These are phyloP conservation scores for Scytalidium sp. DNA, from an alignment of 2,329 filamentous ascomycete species.

Conservation along the genomic window DNA sequence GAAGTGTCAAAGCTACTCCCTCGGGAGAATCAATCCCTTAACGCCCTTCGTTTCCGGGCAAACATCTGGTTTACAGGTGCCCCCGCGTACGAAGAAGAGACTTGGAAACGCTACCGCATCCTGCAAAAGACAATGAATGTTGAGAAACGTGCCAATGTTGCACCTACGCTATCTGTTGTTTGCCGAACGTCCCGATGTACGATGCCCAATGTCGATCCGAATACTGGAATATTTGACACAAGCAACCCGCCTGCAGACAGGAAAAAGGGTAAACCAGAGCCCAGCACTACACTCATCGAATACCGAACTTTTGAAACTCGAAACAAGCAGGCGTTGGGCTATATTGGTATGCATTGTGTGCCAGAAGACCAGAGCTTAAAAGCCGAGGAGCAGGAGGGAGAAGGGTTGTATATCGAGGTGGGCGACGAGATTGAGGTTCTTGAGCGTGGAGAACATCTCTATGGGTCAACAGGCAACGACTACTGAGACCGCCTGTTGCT, in stretches of 20 bases:
- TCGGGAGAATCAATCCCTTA: background rate
- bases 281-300: background rate
- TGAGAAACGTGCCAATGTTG: background rate
- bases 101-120: conserved; percentile 56
- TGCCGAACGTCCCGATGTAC: conserved; percentile 69
- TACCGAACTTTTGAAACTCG: background rate
- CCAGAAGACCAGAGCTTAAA: background rate
- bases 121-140: conserved; percentile 33
- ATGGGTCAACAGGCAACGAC: conserved; percentile 1
- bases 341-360: background rate
- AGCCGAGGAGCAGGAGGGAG: background rate
- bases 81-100: conserved; percentile 65
- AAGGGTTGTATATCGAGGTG: conserved; percentile 25
- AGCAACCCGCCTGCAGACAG: background rate
- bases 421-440: conserved; percentile 54
- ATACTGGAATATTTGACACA: conserved; percentile 7
- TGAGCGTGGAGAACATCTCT: conserved; percentile 26
- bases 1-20: background rate
- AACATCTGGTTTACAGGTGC: conserved; percentile 48
- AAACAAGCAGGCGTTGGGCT: background rate
- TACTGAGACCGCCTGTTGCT: too few relatives aligned
- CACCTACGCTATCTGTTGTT: conserved; percentile 47
- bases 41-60: background rate
- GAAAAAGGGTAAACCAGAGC: background rate
- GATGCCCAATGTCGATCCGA: conserved; percentile 66